Evolutionary conservation across 306 rosid genomes (phyloP), one percentile per base, ranked within the genome.

Genomic region (Prosopis cineraria): DNA sequence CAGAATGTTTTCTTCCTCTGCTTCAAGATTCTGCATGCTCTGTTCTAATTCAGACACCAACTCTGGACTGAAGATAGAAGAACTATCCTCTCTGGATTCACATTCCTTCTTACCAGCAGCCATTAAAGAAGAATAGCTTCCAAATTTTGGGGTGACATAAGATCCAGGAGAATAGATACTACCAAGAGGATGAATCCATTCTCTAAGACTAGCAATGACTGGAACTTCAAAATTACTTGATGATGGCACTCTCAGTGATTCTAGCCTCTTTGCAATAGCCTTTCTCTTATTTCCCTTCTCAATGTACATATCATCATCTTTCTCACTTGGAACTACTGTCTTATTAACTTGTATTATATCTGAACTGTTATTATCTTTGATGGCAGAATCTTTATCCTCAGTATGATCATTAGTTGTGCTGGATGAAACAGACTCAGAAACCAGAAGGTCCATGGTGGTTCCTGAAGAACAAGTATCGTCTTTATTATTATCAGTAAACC

Each of bases 91-190:
- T 52, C 30, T 29, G 7, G 83, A 71, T 68, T 72, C 86, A 53
- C 34, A 68, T 76, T 3, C 81, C 81, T 41, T 84, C 58, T 48
- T 14, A 12, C 52, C 52, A 67, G 34, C 33, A 67, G 5, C 70
- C 70, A 37, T 37, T n/a, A 19, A 20, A 65, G 70, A 36, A 37
- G 31, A 37, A 70, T 77, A 82, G 79, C 76, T 85, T 2, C 91
- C 91, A 50, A 87, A 82, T 79, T 81, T 84, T 33, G 90, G 90
- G 37, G 90, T 87, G 71, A 87, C 62, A 79, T 87, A 82, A 65
- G 86, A 66, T 52, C 77, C 86, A 45, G 81, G 80, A 79, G 84
- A 81, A 64, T 87, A 81, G 45, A 84, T 72, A 75, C 80, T 85
- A 50, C 76, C 63, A 40, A 29, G 33, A 59, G 84, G 81, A 59